A percentile compares a stretch with the other conserved stretches of the same genome.
Evolutionary conservation across 495 filamentous ascomycete genomes (phyloP).

Genomic region (Trichocladium uniseriatum): DNA sequence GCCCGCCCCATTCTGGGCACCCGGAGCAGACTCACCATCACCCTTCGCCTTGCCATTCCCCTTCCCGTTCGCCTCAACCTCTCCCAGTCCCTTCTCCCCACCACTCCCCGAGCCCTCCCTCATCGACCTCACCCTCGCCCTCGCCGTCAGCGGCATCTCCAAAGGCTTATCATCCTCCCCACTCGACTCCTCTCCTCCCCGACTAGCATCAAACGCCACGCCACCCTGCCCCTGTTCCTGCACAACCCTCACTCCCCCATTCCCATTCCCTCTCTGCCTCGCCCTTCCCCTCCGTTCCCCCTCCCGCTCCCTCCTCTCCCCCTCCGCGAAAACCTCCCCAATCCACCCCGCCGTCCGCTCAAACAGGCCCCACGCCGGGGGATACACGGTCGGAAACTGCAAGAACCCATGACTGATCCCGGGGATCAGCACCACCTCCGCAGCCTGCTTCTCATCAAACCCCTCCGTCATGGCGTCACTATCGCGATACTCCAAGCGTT

Average conservation of each 20-base stretch:
- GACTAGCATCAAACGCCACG: not conserved
- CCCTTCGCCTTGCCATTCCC: no score
- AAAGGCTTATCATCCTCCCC: conserved; percentile 71
- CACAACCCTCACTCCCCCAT: conserved; percentile 5
- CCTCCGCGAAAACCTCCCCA: conserved; percentile 55
- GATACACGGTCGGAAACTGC: conserved; percentile 79
- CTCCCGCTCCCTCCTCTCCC: conserved; percentile 19
- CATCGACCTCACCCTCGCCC: conserved; percentile 22
- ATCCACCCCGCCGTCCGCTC: conserved; percentile 69
- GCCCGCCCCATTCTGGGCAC: no score
- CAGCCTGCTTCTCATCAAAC: conserved; percentile 67
- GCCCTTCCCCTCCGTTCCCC: conserved; percentile 15
- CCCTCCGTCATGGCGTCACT: conserved; percentile 21
- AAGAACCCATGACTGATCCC: conserved; percentile 88
- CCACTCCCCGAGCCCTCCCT: not conserved
- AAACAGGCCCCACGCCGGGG: conserved; percentile 77
- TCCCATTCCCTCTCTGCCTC: no score
- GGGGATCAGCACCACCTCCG: conserved; percentile 76
- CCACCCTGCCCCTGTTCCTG: not conserved
- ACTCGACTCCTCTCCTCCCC: conserved; percentile 46
- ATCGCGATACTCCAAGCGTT: conserved; percentile 25
- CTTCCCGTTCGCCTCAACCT: no score
- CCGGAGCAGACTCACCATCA: no score
- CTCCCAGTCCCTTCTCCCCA: no score
- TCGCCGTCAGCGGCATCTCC: conserved; percentile 63